A percentile compares a stretch with the other conserved stretches of the same genome.
These are phyloP conservation scores for Solanum etuberosum DNA, from an alignment of 257 asterid genomes.

Conservation along the genomic window DNA sequence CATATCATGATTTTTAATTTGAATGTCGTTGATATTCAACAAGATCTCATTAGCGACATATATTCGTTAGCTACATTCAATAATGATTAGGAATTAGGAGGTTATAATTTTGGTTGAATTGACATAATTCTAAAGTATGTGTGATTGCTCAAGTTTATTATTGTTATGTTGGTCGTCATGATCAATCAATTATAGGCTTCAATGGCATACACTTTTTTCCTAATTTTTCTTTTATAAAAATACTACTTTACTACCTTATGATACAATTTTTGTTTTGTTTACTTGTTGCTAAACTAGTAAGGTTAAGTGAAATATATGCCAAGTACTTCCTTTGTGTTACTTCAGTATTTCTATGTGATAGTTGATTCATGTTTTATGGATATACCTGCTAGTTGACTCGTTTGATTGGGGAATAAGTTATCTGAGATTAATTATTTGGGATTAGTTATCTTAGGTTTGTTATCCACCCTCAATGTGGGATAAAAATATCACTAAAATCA, in stretches of 20 bases:
- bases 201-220: neutral
- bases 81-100: neutral
- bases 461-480: too few relatives aligned
- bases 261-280: too few relatives aligned
- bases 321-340: too few relatives aligned
- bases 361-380: neutral
- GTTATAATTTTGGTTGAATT: neutral
- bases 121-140: neutral
- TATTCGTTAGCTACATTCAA: neutral
- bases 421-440: fast-evolving
- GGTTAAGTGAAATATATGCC: too few relatives aligned
- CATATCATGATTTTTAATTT: neutral
- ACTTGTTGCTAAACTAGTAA: too few relatives aligned
- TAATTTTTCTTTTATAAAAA: neutral
- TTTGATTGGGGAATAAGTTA: neutral
- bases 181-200: neutral
- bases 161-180: neutral
- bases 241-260: too few relatives aligned
- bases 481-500: too few relatives aligned
- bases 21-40: neutral
- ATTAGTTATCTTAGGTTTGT: too few relatives aligned
- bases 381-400: too few relatives aligned
- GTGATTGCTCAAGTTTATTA: neutral
- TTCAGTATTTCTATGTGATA: neutral
- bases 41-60: too few relatives aligned